Percentiles rank a stretch among this genome's conserved stretches.
Evolutionary conservation across 352 stramenopile species (phyloP).

Genomic region (Pythium aristosporum): DNA sequence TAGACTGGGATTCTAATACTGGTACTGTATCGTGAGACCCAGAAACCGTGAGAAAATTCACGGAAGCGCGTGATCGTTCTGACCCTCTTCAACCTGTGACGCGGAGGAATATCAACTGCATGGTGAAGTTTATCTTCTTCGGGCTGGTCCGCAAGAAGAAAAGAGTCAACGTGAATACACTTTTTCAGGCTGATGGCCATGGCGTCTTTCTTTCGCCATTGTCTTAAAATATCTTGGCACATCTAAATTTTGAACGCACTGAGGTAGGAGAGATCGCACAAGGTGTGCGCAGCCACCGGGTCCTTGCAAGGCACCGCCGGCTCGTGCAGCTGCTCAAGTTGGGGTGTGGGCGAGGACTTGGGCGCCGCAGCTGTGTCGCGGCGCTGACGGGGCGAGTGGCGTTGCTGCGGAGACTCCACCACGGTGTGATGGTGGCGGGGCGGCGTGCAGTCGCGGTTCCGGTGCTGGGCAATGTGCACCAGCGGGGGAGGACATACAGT

Average conservation of each 20-base stretch:
- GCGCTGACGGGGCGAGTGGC: background rate
- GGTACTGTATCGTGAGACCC: no score
- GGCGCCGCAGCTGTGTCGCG: no score
- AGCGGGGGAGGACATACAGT: background rate
- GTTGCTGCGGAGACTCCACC: constrained; percentile 1
- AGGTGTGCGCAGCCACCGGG: constrained; percentile 28
- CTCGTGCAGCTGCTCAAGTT: background rate
- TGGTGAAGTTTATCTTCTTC: no score
- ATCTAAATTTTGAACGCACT: constrained; percentile 44
- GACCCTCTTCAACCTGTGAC: no score
- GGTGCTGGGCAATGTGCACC: background rate
- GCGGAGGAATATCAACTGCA: no score
- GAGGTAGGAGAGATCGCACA: constrained; percentile 57
- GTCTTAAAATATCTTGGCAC: background rate
- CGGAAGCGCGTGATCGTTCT: no score
- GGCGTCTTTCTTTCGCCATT: background rate
- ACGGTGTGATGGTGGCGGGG: background rate
- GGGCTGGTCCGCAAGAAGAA: no score
- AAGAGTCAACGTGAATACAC: no score
- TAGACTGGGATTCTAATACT: no score
- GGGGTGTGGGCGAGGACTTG: no score
- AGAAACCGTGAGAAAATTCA: no score
- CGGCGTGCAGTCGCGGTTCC: background rate
- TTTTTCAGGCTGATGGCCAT: no score
- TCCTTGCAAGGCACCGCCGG: constrained; percentile 1